These are phyloP conservation scores for Oxytropis ochrocephala DNA, from an alignment of 306 rosid genomes.

Conservation along the genomic window DNA sequence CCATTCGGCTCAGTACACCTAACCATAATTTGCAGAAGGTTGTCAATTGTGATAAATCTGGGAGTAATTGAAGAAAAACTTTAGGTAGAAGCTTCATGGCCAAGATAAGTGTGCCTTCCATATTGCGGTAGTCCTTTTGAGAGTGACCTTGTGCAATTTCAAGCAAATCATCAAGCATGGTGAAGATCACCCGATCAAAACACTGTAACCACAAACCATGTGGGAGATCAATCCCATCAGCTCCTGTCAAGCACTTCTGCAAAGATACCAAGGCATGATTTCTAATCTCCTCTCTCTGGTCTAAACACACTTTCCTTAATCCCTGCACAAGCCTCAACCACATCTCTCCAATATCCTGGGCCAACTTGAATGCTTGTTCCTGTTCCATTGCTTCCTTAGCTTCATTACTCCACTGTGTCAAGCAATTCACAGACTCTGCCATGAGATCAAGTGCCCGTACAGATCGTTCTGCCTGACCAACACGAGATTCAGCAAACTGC, in stretches of 20 bases:
- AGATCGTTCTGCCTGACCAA: constrained; percentile 87
- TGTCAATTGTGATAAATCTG: constrained; percentile 60
- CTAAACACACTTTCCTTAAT: constrained; percentile 70
- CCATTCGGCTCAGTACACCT: constrained; percentile 82
- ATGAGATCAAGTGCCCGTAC: constrained; percentile 73
- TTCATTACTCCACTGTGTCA: constrained; percentile 62
- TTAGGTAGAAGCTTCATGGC: constrained; percentile 81
- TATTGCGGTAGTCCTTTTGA: constrained; percentile 76
- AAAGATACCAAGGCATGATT: constrained; percentile 67
- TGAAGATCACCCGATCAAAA: constrained; percentile 79
- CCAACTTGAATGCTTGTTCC: constrained; percentile 61
- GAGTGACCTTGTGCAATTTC: constrained; percentile 85
- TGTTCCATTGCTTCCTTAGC: constrained; percentile 55
- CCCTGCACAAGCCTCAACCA: constrained; percentile 89
- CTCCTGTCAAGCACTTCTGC: constrained; percentile 76
- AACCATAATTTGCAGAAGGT: constrained; percentile 89
- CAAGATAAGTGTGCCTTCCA: constrained; percentile 84
- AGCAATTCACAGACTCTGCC: constrained; percentile 73
- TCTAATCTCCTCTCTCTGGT: constrained; percentile 93
- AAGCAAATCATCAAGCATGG: constrained; percentile 84
- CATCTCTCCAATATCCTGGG: constrained; percentile 88
- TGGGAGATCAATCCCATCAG: constrained; percentile 55
- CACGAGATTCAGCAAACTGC: constrained; percentile 96
- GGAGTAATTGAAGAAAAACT: constrained; percentile 70
- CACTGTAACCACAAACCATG: constrained; percentile 70